Evolutionary conservation across 2,329 filamentous ascomycete genomes (phyloP).

Genomic region (Trichoderma gracile): DNA sequence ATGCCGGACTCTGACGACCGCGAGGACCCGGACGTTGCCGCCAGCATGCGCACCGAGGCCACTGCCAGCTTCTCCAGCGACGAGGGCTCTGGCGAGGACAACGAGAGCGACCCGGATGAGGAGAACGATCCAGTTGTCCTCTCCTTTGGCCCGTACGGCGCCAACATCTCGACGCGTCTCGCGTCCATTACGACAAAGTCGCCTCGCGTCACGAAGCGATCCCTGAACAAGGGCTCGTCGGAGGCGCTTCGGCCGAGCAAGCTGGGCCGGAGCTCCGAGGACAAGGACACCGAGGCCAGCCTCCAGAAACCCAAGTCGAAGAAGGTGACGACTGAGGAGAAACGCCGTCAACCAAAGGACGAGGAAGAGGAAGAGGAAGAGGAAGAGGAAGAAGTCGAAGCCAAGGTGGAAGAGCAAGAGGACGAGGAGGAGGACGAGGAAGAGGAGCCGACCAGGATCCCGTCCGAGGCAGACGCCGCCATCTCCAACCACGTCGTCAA

Average conservation of each 20-base stretch:
- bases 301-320: slow-evolving; percentile 10
- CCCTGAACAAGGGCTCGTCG: slow-evolving; percentile 29
- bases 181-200: slow-evolving; percentile 74
- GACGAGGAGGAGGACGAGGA: slow-evolving; percentile 22
- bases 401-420: slow-evolving; percentile 23
- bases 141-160: slow-evolving; percentile 88
- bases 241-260: slow-evolving; percentile 30
- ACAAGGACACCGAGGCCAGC: slow-evolving; percentile 23
- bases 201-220: slow-evolving; percentile 49
- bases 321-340: neutral
- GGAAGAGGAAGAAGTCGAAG: neutral
- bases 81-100: slow-evolving; percentile 56
- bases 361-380: slow-evolving; percentile 11
- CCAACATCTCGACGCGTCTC: slow-evolving; percentile 79
- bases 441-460: slow-evolving; percentile 4
- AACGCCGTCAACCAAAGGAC: slow-evolving; percentile 5
- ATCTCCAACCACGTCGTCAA: slow-evolving; percentile 88
- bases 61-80: slow-evolving; percentile 60
- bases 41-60: slow-evolving; percentile 53
- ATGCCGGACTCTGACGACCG: slow-evolving; percentile 39
- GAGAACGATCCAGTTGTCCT: slow-evolving; percentile 93
- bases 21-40: slow-evolving; percentile 34
- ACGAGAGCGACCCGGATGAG: slow-evolving; percentile 74
- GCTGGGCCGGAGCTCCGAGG: slow-evolving; percentile 27
- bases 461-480: slow-evolving; percentile 41